phyloP scores from a whole-genome alignment of 495 filamentous ascomycete species.

The Penicillium silybi region DNA sequence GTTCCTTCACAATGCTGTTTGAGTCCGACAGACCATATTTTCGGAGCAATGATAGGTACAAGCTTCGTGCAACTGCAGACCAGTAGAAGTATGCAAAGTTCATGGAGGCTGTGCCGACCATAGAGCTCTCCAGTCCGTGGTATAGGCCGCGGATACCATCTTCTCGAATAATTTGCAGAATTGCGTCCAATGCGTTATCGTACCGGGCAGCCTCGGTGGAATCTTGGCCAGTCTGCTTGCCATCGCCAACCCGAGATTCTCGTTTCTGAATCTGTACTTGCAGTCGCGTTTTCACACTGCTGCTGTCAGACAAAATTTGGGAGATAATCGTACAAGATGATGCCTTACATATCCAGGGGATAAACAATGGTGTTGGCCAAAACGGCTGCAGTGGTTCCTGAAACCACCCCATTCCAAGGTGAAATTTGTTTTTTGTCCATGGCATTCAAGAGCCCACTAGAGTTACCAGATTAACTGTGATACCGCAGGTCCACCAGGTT shows the following conservation, averaged over 20 bases:
- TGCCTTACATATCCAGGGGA: slow-evolving; percentile 14
- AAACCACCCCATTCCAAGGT: too few relatives aligned
- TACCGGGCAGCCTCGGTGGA: background rate
- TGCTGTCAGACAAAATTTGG: background rate
- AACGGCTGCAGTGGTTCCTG: slow-evolving; percentile 13
- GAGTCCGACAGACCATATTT: slow-evolving; percentile 1
- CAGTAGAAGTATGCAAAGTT: slow-evolving; percentile 22
- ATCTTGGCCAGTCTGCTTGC: background rate
- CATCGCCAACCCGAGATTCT: background rate
- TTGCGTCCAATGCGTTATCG: background rate
- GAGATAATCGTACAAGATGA: background rate
- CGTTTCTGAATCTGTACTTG: slow-evolving; percentile 7
- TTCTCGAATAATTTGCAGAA: slow-evolving; percentile 5
- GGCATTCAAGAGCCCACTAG: too few relatives aligned
- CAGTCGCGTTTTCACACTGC: slow-evolving; percentile 12
- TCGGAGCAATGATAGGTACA: background rate
- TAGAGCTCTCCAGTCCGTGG: slow-evolving; percentile 8
- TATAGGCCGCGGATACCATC: slow-evolving; percentile 14
- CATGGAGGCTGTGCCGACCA: slow-evolving; percentile 16
- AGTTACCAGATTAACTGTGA: background rate
- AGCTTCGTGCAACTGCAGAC: slow-evolving; percentile 5
- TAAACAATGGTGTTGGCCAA: slow-evolving; percentile 14
- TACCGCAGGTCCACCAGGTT: background rate
- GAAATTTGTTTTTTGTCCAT: too few relatives aligned
- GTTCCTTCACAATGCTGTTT: slow-evolving; percentile 12